Evolutionary conservation across 306 rosid species (phyloP).

Genomic region (Carpinus viminea): DNA sequence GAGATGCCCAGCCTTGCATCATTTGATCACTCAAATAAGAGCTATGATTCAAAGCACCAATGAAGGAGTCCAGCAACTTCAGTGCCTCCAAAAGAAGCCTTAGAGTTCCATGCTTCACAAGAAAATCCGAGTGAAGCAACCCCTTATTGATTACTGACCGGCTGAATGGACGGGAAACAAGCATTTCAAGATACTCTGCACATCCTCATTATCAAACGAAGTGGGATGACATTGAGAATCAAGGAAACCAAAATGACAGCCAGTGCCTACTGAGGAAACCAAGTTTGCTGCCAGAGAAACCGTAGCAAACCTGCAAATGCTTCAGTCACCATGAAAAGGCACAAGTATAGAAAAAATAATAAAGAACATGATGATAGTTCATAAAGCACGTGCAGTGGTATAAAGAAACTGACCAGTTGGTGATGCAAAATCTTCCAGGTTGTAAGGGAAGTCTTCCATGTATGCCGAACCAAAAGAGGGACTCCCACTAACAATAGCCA

Average conservation of each 20-base stretch:
- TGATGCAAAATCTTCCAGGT: conserved; percentile 63
- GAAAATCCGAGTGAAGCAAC: conserved; percentile 61
- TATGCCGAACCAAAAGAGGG: conserved; percentile 69
- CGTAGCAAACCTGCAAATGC: conserved; percentile 65
- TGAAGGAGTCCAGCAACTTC: conserved; percentile 62
- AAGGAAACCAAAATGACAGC: conserved; percentile 50
- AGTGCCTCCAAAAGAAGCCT: conserved; percentile 78
- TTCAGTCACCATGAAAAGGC: conserved; percentile 33
- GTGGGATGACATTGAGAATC: conserved; percentile 37
- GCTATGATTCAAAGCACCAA: conserved; percentile 41
- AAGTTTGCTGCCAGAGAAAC: conserved; percentile 70
- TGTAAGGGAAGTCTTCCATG: conserved; percentile 89
- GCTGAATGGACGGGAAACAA: conserved; percentile 73
- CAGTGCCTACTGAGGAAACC: conserved; percentile 51
- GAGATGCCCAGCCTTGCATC: conserved; percentile 14
- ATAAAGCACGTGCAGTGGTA: neutral
- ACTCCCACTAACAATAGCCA: conserved; percentile 64
- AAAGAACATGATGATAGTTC: conserved; percentile 14
- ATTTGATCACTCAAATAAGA: conserved; percentile 29
- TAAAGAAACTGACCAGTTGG: conserved; percentile 67
- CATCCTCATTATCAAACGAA: conserved; percentile 38
- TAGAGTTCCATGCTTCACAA: conserved; percentile 38
- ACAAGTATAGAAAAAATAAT: neutral
- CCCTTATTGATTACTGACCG: conserved; percentile 74
- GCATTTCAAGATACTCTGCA: conserved; percentile 60